Evolutionary conservation across 2,329 filamentous ascomycete species (phyloP).

Genomic region (Nakataea oryzae): DNA sequence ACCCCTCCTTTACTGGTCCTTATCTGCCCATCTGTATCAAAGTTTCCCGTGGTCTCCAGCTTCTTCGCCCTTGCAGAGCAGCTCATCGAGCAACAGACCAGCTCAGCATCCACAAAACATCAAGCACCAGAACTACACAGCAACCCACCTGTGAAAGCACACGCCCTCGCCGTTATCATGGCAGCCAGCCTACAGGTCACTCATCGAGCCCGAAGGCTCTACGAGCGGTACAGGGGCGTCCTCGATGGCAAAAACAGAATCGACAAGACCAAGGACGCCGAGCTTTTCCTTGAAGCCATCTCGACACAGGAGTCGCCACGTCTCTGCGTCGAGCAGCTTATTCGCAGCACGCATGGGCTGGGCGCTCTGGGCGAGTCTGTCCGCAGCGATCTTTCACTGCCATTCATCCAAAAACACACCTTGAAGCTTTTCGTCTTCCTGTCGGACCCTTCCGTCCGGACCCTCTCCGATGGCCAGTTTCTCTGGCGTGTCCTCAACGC

Average conservation of each 20-base stretch:
- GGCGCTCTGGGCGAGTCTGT: conserved; percentile 14
- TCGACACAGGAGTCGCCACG: conserved; percentile 10
- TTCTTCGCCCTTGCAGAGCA: too few species aligned
- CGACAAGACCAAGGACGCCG: conserved; percentile 11
- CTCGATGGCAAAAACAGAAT: conserved; percentile 14
- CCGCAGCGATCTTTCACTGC: conserved; percentile 13
- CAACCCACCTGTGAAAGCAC: neutral
- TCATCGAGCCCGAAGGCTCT: neutral
- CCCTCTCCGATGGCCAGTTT: conserved; percentile 37
- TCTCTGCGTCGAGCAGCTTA: conserved; percentile 16
- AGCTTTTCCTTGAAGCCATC: conserved; percentile 19
- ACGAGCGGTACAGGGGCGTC: neutral
- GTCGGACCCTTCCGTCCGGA: conserved; percentile 30
- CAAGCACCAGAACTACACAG: too few species aligned
- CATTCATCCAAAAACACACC: conserved; percentile 20
- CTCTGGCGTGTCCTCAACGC: conserved; percentile 32
- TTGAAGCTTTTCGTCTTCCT: conserved; percentile 26
- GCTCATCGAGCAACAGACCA: neutral
- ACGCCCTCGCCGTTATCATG: neutral
- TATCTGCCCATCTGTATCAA: too few species aligned
- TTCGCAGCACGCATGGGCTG: conserved; percentile 14
- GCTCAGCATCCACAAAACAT: neutral
- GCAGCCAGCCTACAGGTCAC: conserved; percentile 5
- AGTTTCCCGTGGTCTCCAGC: too few species aligned
- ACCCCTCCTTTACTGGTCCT: too few species aligned